A percentile compares a stretch with the other conserved stretches of the same genome.
Conservation (phyloP, 2,329 filamentous ascomycete genomes). For the Fusarium sp. region DNA sequence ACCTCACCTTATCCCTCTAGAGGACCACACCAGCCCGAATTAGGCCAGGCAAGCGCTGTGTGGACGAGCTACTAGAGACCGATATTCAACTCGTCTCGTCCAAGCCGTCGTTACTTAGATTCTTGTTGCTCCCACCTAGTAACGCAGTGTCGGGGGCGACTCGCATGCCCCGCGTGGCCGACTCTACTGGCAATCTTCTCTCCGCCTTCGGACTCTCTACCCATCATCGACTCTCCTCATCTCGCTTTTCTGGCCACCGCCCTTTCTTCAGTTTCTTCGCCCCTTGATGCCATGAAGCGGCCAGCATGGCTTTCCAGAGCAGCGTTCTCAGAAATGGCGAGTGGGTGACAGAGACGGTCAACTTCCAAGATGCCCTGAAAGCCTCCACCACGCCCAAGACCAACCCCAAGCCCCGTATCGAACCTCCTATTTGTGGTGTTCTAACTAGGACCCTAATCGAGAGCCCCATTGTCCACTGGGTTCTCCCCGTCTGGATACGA, state of each 20-base stretch:
- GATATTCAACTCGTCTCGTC: not conserved
- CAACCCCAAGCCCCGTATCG: slow-evolving; percentile 47
- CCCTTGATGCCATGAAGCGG: slow-evolving; percentile 39
- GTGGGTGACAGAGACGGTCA: slow-evolving; percentile 68
- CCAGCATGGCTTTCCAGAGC: slow-evolving; percentile 63
- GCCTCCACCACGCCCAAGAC: slow-evolving; percentile 51
- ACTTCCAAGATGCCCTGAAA: slow-evolving; percentile 57
- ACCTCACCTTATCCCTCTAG: slow-evolving; percentile 18
- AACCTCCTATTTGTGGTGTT: slow-evolving; percentile 73
- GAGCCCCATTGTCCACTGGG: slow-evolving; percentile 80
- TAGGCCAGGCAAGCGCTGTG: slow-evolving; percentile 12
- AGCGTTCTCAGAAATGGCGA: slow-evolving; percentile 65
- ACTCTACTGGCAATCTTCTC: not conserved
- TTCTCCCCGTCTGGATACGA: slow-evolving; percentile 84
- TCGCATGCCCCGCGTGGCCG: slow-evolving; percentile 9
- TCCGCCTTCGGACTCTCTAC: not conserved
- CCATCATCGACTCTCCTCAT: not conserved
- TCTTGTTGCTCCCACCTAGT: slow-evolving; percentile 2
- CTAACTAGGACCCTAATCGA: slow-evolving; percentile 82
- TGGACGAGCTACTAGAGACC: slow-evolving; percentile 5
- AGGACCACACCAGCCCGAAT: slow-evolving; percentile 9
- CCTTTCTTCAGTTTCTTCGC: not conserved
- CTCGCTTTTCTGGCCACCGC: slow-evolving; percentile 1
- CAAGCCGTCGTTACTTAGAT: not conserved
- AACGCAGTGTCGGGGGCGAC: slow-evolving; percentile 2